phyloP scores from a whole-genome alignment of 305 asterid species.

The Rubia balearica region DNA sequence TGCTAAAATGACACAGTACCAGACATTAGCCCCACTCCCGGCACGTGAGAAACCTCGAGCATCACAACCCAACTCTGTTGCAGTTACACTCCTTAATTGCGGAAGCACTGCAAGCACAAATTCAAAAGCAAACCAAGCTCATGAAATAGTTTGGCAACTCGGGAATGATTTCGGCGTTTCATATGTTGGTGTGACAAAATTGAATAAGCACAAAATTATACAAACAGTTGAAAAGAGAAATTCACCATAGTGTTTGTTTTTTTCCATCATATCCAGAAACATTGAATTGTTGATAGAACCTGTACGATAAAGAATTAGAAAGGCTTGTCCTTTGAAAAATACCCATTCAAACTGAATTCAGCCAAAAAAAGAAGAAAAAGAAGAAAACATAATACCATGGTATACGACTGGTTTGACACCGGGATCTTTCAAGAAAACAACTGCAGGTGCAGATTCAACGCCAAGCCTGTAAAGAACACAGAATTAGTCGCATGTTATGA shows the following conservation, averaged over 20 bases:
- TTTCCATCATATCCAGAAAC: slow-evolving; percentile 74
- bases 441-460: slow-evolving; percentile 90
- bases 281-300: slow-evolving; percentile 71
- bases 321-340: slow-evolving; percentile 24
- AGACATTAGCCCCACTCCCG: slow-evolving; percentile 63
- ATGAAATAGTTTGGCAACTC: not conserved
- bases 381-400: slow-evolving; percentile 48
- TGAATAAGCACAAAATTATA: slow-evolving; percentile 4
- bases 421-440: slow-evolving; percentile 82
- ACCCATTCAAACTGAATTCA: slow-evolving; percentile 8
- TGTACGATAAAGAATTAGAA: slow-evolving; percentile 33
- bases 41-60: slow-evolving; percentile 84
- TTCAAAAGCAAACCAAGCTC: not conserved
- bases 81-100: slow-evolving; percentile 77
- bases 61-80: slow-evolving; percentile 86
- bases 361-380: slow-evolving; percentile 10
- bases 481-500: not conserved
- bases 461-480: slow-evolving; percentile 55
- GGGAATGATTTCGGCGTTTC: not conserved
- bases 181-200: not conserved
- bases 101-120: slow-evolving; percentile 61
- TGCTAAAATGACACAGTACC: slow-evolving; percentile 93
- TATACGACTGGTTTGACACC: slow-evolving; percentile 80
- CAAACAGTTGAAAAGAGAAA: slow-evolving; percentile 12
- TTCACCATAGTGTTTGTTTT: slow-evolving; percentile 78